Base-by-base conservation (phyloP, 345 rosid genomes). In the Salix arbutifolia region DNA sequence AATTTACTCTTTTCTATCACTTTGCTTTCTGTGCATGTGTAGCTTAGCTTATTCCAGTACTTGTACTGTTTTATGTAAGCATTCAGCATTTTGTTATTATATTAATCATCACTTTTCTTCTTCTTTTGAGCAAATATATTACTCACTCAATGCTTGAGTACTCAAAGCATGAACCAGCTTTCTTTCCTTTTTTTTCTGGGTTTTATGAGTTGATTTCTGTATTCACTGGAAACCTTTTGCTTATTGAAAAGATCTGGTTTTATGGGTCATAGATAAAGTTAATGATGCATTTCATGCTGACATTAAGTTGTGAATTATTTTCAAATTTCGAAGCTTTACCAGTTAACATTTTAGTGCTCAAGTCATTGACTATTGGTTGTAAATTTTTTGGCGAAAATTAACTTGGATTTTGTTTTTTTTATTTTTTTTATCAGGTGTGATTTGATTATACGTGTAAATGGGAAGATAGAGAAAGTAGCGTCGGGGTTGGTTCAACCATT, bases 401-500 rank as follows among this genome's bases (percentile, higher is more conserved):
- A 64, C 65, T 70, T 72, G 66, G 62, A n/a, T 48, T 69, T 67
- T 74, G 7, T 35, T 37, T 28, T 35, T 13, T 56, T 38, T 4
- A 33, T 0, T 35, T 35, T 35, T 48, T 75, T 68, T 68, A 50
- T 72, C 80, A 96, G 98, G 95, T 96, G 92, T 81, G 99, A 96
- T 81, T 84, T 93, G 91, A 83, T 96, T 80, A 88, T 96, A 85
- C 76, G 74, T 64, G 97, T 88, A 67, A 87, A 89, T 88, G 98
- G 92, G 65, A 93, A 91, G 85, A 86, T 86, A 7, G 91, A 92
- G 85, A 96, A 93, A 75, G 69, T 96, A 81, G 97, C 98, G 67
- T 86, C 98, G 16, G 99, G 99, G 62, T 87, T 96, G 87, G 78
- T 93, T 56, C 92, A 80, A 84, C 98, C 99, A 44, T 96, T 92